These are phyloP conservation scores for Bruguiera hainesii DNA, from an alignment of 441 rosid genomes.

Conservation along the genomic window DNA sequence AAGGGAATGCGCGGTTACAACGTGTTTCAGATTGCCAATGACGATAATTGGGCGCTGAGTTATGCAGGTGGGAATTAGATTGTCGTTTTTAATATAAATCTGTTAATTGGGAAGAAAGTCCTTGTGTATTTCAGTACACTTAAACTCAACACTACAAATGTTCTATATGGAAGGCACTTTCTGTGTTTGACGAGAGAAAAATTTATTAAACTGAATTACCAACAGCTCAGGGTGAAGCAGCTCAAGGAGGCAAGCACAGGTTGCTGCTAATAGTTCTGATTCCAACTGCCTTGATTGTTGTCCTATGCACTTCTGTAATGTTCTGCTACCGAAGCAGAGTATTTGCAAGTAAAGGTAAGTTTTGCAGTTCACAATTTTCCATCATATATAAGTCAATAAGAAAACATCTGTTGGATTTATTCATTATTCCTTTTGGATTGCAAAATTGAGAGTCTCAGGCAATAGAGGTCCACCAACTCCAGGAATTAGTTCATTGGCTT, in stretches of 20 bases:
- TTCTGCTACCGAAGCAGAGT: conserved; percentile 15
- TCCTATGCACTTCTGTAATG: conserved; percentile 12
- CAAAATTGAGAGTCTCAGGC: conserved; percentile 13
- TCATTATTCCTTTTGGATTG: neutral
- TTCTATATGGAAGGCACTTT: neutral
- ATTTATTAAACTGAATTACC: conserved; percentile 1
- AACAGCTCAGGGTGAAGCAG: conserved; percentile 34
- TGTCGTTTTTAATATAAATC: neutral
- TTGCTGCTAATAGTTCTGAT: conserved; percentile 23
- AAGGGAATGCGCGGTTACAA: conserved; percentile 40
- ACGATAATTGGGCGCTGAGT: conserved; percentile 43
- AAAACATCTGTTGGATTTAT: neutral
- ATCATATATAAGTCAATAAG: neutral
- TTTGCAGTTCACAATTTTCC: neutral
- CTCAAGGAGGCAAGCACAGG: conserved; percentile 6
- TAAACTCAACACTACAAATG: neutral
- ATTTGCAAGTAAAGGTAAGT: conserved; percentile 16
- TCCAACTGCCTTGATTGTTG: conserved; percentile 14
- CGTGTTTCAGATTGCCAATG: conserved; percentile 34
- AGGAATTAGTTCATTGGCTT: conserved; percentile 4
- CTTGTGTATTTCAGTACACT: neutral
- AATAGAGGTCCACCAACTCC: neutral
- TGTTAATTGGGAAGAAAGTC: neutral
- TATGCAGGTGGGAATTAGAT: conserved; percentile 30
- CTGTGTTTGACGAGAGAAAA: neutral